phyloP scores from a whole-genome alignment of 1,284 basidiomycete species.

The Leucoagaricus sp. region DNA sequence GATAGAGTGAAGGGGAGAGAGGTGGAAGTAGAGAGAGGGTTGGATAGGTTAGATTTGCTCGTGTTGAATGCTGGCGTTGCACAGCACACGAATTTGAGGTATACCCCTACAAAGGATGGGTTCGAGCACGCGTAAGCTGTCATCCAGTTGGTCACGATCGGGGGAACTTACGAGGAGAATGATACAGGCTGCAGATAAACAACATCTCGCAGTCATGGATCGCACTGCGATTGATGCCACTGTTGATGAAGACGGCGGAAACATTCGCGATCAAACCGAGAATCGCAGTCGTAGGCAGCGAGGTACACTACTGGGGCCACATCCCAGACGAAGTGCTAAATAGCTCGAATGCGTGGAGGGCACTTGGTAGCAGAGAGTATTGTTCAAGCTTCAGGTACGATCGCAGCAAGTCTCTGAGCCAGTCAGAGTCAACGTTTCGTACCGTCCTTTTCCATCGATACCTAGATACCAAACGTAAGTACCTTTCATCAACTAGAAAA shows the following conservation, averaged over 20 bases:
- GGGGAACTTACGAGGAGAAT: background rate
- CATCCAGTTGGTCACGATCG: background rate
- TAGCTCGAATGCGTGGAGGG: slow-evolving; percentile 30
- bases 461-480: slow-evolving; percentile 14
- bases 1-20: too few species aligned
- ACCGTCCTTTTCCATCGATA: slow-evolving; percentile 10
- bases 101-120: slow-evolving; percentile 34
- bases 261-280: slow-evolving; percentile 28
- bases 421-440: background rate
- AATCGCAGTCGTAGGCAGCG: slow-evolving; percentile 40
- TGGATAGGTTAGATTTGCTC: slow-evolving; percentile 39
- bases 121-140: slow-evolving; percentile 40
- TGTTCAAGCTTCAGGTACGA: slow-evolving; percentile 23
- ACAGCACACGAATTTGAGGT: slow-evolving; percentile 12
- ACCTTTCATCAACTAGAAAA: background rate
- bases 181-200: slow-evolving; percentile 44
- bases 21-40: slow-evolving; percentile 23
- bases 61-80: slow-evolving; percentile 37
- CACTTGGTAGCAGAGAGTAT: slow-evolving; percentile 30
- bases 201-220: slow-evolving; percentile 37
- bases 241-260: slow-evolving; percentile 34
- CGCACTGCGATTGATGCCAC: slow-evolving; percentile 40
- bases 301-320: slow-evolving; percentile 32
- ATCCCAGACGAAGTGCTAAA: slow-evolving; percentile 27
- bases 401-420: background rate